Conservation (phyloP, 163 green algal genomes). For the Coccomyxa subellipsoidea region DNA sequence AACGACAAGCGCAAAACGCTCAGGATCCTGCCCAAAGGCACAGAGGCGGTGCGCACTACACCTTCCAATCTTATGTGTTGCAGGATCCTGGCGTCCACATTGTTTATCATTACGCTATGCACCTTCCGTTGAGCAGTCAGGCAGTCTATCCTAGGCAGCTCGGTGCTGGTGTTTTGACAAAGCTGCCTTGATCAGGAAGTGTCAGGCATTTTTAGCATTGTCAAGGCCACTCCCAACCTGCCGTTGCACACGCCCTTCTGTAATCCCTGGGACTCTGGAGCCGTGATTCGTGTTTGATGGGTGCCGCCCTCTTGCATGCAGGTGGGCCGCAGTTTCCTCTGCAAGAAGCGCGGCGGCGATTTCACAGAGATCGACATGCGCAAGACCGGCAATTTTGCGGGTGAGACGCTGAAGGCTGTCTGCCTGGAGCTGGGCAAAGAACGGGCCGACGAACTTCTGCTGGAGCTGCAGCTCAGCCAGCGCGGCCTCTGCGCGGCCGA, state of each 20-base stretch:
- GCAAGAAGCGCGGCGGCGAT: background rate
- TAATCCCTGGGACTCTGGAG: background rate
- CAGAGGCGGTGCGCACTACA: background rate
- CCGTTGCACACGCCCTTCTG: too few relatives aligned
- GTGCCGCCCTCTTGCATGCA: too few relatives aligned
- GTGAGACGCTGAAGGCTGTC: background rate
- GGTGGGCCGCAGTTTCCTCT: background rate
- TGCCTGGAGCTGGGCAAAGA: background rate
- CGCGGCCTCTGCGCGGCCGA: background rate
- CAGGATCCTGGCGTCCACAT: background rate
- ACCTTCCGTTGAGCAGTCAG: too few relatives aligned
- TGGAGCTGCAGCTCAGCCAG: slow-evolving; percentile 7
- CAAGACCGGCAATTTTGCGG: background rate
- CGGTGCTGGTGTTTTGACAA: too few relatives aligned
- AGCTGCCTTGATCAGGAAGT: too few relatives aligned
- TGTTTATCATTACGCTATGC: background rate
- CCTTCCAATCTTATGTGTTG: background rate
- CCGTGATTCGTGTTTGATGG: background rate
- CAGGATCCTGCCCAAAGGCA: background rate
- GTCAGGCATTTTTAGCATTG: too few relatives aligned
- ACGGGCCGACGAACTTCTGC: background rate
- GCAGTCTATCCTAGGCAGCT: too few relatives aligned
- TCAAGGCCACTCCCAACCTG: too few relatives aligned
- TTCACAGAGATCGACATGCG: background rate
- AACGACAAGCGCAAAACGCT: background rate